These are phyloP conservation scores for Pseudogymnoascus sp. DNA, from an alignment of 2,329 filamentous ascomycete species.

Conservation along the genomic window DNA sequence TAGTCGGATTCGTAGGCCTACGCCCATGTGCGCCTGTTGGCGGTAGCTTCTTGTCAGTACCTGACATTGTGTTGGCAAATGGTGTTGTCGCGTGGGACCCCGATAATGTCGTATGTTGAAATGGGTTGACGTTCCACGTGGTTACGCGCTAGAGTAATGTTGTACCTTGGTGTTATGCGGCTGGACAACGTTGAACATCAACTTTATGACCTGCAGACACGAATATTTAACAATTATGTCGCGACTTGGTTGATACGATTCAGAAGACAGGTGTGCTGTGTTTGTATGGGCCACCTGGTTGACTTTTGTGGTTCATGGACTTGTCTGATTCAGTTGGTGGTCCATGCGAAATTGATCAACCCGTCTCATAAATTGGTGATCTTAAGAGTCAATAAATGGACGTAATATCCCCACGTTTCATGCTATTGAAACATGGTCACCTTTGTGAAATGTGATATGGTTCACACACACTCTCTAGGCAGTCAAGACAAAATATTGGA, in stretches of 20 bases:
- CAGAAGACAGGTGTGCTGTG: background rate
- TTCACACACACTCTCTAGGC: background rate
- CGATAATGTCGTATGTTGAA: constrained; percentile 4
- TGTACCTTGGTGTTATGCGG: background rate
- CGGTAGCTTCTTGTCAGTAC: constrained; percentile 7
- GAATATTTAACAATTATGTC: background rate
- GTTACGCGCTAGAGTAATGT: background rate
- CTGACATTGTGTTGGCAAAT: constrained; percentile 6
- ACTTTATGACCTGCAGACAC: background rate
- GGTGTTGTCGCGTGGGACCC: constrained; percentile 4
- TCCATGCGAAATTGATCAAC: constrained; percentile 7
- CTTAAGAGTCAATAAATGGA: constrained; percentile 1
- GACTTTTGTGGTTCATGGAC: constrained; percentile 5
- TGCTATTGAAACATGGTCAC: background rate
- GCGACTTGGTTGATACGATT: background rate
- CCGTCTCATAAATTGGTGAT: constrained; percentile 8
- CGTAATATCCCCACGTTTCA: constrained; percentile 5
- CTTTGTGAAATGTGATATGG: background rate
- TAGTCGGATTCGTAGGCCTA: background rate
- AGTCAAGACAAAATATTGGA: background rate
- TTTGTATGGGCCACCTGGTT: background rate
- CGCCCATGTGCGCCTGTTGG: constrained; percentile 3
- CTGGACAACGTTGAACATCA: background rate
- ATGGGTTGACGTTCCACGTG: constrained; percentile 2
- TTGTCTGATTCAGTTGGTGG: constrained; percentile 7